These are phyloP conservation scores for Pythium volutum DNA, from an alignment of 352 stramenopile genomes.

Conservation along the genomic window DNA sequence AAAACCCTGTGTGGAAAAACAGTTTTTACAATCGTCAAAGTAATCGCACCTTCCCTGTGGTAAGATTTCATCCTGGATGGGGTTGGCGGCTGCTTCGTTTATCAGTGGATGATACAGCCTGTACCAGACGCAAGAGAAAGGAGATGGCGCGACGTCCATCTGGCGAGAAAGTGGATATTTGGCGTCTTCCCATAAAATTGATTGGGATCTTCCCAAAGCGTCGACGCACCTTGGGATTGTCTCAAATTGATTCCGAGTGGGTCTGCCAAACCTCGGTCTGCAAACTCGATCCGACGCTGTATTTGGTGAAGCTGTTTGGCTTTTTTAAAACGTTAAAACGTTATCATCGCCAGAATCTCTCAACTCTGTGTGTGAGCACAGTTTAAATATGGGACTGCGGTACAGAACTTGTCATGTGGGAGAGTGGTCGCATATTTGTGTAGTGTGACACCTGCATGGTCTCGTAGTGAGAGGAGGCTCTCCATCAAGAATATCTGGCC, in stretches of 20 bases:
- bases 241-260: slow-evolving; percentile 1
- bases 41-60: no score
- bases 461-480: neutral
- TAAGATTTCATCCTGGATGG: no score
- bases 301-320: no score
- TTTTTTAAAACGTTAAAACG: no score
- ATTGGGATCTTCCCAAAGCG: neutral
- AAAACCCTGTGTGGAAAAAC: no score
- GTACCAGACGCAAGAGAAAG: no score
- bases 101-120: slow-evolving; percentile 8
- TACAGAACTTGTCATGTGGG: neutral
- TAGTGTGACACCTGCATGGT: slow-evolving; percentile 1
- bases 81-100: slow-evolving; percentile 1
- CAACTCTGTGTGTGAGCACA: no score
- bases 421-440: neutral
- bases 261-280: no score
- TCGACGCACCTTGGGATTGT: slow-evolving; percentile 1
- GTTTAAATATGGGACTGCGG: neutral
- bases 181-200: neutral
- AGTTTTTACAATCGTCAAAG: no score
- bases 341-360: no score
- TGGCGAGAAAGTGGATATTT: slow-evolving; percentile 6
- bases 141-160: slow-evolving; percentile 10
- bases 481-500: slow-evolving; percentile 6
- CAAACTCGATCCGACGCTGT: no score